Conservation (phyloP, 192 early-diverging fungal genomes). For the Rhizophagus clarus region DNA sequence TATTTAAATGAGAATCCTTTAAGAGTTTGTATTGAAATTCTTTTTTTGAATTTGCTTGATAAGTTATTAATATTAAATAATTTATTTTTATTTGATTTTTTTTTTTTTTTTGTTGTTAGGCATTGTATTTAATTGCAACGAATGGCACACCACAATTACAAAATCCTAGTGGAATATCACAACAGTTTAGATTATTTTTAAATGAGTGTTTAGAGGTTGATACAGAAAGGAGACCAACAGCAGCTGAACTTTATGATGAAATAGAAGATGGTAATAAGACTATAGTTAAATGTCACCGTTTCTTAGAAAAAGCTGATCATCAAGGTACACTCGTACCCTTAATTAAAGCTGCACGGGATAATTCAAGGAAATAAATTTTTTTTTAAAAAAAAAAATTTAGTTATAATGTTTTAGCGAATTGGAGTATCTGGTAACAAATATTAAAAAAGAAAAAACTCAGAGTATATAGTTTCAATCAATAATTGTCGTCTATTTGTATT, state of each 20-base stretch:
- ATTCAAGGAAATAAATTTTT: slow-evolving; percentile 33
- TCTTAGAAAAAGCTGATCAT: slow-evolving; percentile 81
- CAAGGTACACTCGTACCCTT: slow-evolving; percentile 79
- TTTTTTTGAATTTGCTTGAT: not conserved
- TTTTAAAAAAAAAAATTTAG: not conserved
- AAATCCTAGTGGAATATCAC: slow-evolving; percentile 78
- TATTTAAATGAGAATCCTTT: slow-evolving; percentile 95
- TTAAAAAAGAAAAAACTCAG: not conserved
- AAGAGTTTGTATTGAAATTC: slow-evolving; percentile 41
- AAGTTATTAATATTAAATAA: slow-evolving; percentile 55
- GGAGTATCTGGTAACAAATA: not conserved
- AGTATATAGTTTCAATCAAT: not conserved
- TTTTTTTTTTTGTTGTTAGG: slow-evolving; percentile 42
- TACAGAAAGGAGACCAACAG: slow-evolving; percentile 76
- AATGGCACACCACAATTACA: slow-evolving; percentile 92
- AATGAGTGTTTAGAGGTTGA: slow-evolving; percentile 79
- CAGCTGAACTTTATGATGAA: slow-evolving; percentile 68
- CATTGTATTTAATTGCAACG: slow-evolving; percentile 93
- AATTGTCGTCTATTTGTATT: not conserved
- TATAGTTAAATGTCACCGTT: slow-evolving; percentile 62
- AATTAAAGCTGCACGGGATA: slow-evolving; percentile 73
- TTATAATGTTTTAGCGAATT: not conserved
- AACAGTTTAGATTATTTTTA: slow-evolving; percentile 86
- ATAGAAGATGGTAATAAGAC: not conserved
- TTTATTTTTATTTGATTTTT: not conserved